These are phyloP conservation scores for Alloteropsis angusta DNA, from an alignment of 202 grass and related monocot genomes.

Conservation along the genomic window DNA sequence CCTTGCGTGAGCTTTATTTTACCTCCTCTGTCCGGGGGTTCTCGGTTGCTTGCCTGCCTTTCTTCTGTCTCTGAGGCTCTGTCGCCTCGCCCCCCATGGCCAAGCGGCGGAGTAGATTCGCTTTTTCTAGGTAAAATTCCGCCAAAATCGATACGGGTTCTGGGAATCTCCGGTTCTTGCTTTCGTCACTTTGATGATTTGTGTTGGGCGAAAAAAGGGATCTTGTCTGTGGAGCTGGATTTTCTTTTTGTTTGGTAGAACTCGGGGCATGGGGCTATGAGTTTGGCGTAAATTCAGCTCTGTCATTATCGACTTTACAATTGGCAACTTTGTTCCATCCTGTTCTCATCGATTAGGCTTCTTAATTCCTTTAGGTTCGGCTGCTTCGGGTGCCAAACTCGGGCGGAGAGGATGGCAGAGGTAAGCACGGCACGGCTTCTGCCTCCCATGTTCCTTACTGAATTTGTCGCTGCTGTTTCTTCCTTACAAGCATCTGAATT, in stretches of 20 bases:
- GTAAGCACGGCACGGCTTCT: slow-evolving; percentile 17
- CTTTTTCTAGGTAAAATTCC: slow-evolving; percentile 25
- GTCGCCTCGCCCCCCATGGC: slow-evolving; percentile 13
- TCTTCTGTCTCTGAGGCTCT: neutral
- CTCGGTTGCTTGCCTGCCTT: neutral
- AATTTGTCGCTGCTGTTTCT: neutral
- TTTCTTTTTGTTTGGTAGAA: neutral
- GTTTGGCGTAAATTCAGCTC: neutral
- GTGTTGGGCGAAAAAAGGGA: neutral
- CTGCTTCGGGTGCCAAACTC: slow-evolving; percentile 34
- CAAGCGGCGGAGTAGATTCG: slow-evolving; percentile 25
- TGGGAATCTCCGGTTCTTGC: neutral
- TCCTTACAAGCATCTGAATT: neutral
- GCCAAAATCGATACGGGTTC: neutral
- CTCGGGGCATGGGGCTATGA: too few relatives aligned
- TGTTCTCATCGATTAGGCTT: neutral
- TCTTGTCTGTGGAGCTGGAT: neutral
- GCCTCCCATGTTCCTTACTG: neutral
- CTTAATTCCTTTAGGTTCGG: slow-evolving; percentile 28
- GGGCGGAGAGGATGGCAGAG: slow-evolving; percentile 37
- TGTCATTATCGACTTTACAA: neutral
- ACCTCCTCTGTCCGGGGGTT: neutral
- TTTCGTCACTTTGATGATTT: neutral
- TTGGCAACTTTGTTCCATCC: neutral
- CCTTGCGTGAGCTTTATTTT: neutral